Conservation (phyloP, 257 asterid species). For the Misopates orontium region DNA sequence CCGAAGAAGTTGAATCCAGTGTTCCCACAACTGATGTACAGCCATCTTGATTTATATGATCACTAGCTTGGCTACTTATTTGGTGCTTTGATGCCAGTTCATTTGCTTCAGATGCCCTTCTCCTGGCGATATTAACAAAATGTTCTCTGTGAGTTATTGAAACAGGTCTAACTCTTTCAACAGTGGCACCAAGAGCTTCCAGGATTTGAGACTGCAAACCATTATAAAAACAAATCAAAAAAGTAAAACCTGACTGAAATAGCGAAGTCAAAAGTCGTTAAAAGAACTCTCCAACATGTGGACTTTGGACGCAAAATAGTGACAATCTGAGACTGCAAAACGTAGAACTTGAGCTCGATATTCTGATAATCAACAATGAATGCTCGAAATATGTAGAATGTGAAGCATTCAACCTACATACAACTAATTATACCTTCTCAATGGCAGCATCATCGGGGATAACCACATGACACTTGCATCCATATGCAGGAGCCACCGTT, state of each 20-base stretch:
- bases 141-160: constrained; percentile 92
- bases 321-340: background rate
- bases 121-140: constrained; percentile 89
- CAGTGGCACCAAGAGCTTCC: constrained; percentile 95
- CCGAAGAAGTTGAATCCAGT: constrained; percentile 28
- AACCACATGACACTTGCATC: constrained; percentile 94
- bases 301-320: background rate
- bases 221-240: background rate
- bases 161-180: constrained; percentile 95
- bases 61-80: constrained; percentile 25
- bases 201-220: constrained; percentile 80
- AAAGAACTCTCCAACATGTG: background rate
- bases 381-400: background rate
- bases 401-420: background rate
- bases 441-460: constrained; percentile 97
- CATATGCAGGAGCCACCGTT: constrained; percentile 91
- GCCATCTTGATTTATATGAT: constrained; percentile 33
- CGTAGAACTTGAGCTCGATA: constrained; percentile 8
- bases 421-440: constrained; percentile 60
- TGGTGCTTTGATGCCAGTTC: constrained; percentile 48
- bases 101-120: constrained; percentile 81
- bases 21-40: constrained; percentile 30
- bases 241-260: background rate
- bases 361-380: background rate
- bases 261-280: background rate